Evolutionary conservation across 306 rosid species (phyloP), one percentile per base, ranked within the genome.

Genomic region (Dalbergia cochinchinensis): DNA sequence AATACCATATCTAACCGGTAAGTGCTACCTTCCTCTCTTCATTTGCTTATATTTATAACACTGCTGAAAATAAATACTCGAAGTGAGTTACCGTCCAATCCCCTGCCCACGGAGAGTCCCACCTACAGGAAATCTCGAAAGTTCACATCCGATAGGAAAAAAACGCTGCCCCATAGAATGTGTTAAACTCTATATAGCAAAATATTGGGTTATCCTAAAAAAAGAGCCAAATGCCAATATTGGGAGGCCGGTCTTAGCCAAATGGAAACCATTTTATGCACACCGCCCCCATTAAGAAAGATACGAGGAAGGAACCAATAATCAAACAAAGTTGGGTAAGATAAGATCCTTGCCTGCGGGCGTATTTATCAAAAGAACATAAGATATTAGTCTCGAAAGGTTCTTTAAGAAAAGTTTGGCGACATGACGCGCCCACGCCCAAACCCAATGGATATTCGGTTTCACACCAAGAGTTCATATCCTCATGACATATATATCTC

Each of bases 211-310:
- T 16, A 45, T 39, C 31, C 54, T 42, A 9, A 12, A 44, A 53
- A 65, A 12, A 37, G 41, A 59, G 48, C 76, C n/a, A 26, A 7
- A 19, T 82, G 9, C 13, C 67, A 69, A 8, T 35, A 10, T 15
- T 12, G 37, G 54, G 55, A 63, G 37, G 47, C 8, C 42, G 9
- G 11, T 3, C 6, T 11, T 15, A 41, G 69, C 64, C 73, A 37
- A 83, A 71, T 37, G 57, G 74, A 41, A 69, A 65, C 42, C 63
- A 55, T 63, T 58, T 60, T 83, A 85, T 75, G 77, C 78, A 81
- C 82, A 69, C 81, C 58, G 76, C 65, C 85, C 85, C 65, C 78
- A 87, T 80, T 74, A 69, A 66, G 88, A 78, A 85, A 75, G 78
- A 83, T 76, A 79, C 81, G 19, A 74, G 10, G 82, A 83, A 76